Percentiles rank a stretch among this genome's conserved stretches.
These are phyloP conservation scores for Lunasporangiospora selenospora DNA, from an alignment of 192 early-diverging fungal genomes.

Conservation along the genomic window DNA sequence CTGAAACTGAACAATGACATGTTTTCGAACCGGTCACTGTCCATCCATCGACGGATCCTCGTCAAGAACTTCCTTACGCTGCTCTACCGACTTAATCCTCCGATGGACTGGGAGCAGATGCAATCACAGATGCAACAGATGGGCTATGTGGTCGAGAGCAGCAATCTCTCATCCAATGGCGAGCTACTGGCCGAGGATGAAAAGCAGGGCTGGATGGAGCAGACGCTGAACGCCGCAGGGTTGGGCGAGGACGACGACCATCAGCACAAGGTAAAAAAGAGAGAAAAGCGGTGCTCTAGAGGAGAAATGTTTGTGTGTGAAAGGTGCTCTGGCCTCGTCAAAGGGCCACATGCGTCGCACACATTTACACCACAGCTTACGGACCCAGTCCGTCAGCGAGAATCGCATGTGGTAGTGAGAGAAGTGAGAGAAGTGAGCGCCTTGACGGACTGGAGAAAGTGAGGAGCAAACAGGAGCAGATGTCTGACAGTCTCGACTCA, in stretches of 20 bases:
- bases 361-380: too few relatives aligned
- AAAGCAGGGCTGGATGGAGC: slow-evolving; percentile 41
- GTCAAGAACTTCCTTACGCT: slow-evolving; percentile 42
- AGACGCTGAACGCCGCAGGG: slow-evolving; percentile 26
- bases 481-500: too few relatives aligned
- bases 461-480: too few relatives aligned
- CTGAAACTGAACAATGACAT: slow-evolving; percentile 37
- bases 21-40: slow-evolving; percentile 31
- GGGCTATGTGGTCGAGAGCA: background rate
- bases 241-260: slow-evolving; percentile 17
- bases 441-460: too few relatives aligned
- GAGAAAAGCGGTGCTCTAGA: background rate
- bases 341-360: too few relatives aligned
- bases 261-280: background rate
- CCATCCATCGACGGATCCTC: slow-evolving; percentile 41
- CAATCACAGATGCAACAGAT: slow-evolving; percentile 11
- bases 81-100: slow-evolving; percentile 15
- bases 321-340: too few relatives aligned
- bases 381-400: too few relatives aligned
- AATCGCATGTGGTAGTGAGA: too few relatives aligned
- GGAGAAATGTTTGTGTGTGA: too few relatives aligned
- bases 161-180: too few relatives aligned
- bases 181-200: slow-evolving; percentile 30
- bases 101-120: slow-evolving; percentile 29
- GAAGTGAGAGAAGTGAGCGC: too few relatives aligned